Evolutionary conservation across 805 yeast species (phyloP), one percentile per base, ranked within the genome.

Genomic region (Wickerhamiella galacta): DNA sequence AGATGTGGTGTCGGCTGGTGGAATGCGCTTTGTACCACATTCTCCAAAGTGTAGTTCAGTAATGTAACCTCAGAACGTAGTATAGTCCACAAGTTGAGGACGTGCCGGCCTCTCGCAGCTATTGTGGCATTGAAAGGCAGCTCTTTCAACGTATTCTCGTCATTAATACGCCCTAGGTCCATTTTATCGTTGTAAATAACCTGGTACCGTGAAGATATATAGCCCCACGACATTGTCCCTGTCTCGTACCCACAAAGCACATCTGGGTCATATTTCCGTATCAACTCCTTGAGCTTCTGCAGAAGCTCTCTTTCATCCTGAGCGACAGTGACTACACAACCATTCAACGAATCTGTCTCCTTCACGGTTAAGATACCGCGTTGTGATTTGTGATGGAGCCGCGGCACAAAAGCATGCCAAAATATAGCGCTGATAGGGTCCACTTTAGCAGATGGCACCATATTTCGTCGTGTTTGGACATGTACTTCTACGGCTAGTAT

Each of bases 191-290:
- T 37, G 7, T 28, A 24, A 15, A 40, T 27, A n/a, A 15, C 10
- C 3, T 22, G 15, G 29, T 48, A 49, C 18, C 98, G 52, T 33
- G 79, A 90, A 17, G 79, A 62, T 0, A 85, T 33, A 46, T 79
- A 90, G 0, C 98, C 96, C 96, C 96, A 87, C 0, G 95, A 80
- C 0, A 67, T 45, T 1, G 73, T 57, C 40, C 81, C 78, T 4
- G 81, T 64, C 46, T 90, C 98, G 50, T 67, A 90, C 0, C 95
- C 96, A 0, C 80, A 64, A 4, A 90, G 47, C 20, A 90, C 70
- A 50, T 90, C 98, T 0, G 96, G 95, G 48, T 90, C 96, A 32
- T 71, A 61, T 2, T 58, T 43, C 14, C 71, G 64, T 0, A 80
- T 72, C 11, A 76, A 40, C 1, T 64, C 60, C 0, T 72, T 54